These are phyloP conservation scores for Diphasiastrum complanatum DNA, from an alignment of 83 land plant species.

Conservation along the genomic window DNA sequence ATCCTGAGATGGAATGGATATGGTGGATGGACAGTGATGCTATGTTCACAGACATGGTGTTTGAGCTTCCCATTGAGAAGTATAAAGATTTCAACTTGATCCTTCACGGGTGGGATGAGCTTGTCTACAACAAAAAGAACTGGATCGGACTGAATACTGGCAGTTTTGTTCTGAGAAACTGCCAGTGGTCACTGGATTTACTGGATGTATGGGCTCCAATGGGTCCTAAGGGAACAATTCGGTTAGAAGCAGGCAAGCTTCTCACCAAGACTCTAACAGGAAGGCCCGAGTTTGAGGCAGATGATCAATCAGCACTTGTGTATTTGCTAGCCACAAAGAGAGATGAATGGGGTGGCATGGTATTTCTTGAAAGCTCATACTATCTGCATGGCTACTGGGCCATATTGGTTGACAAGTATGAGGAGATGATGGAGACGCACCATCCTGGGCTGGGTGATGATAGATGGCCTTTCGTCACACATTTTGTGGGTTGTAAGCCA, in stretches of 20 bases:
- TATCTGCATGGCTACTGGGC: conserved; percentile 12
- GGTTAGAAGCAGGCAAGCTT: background rate
- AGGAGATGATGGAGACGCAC: background rate
- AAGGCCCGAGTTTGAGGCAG: background rate
- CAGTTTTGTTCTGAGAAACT: conserved; percentile 4
- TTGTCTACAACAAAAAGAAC: background rate
- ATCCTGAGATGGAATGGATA: no score
- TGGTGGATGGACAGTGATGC: no score
- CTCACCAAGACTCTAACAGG: conserved; percentile 1
- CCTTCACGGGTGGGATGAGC: conserved; percentile 13
- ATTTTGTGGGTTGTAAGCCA: no score
- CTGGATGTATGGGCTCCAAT: conserved; percentile 6
- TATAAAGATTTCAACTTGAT: conserved; percentile 7
- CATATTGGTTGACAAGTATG: conserved; percentile 6
- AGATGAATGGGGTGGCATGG: conserved; percentile 5
- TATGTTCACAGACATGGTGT: no score
- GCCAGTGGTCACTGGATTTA: conserved; percentile 9
- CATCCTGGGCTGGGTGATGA: background rate
- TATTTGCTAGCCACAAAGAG: conserved; percentile 3
- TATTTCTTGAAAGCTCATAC: conserved; percentile 9
- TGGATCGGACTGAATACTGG: conserved; percentile 12
- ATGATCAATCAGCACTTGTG: conserved; percentile 4
- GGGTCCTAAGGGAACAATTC: background rate
- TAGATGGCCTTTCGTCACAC: no score
- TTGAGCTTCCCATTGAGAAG: background rate